Conservation (phyloP, 768 basidiomycete genomes). For the Serendipita sp. region DNA sequence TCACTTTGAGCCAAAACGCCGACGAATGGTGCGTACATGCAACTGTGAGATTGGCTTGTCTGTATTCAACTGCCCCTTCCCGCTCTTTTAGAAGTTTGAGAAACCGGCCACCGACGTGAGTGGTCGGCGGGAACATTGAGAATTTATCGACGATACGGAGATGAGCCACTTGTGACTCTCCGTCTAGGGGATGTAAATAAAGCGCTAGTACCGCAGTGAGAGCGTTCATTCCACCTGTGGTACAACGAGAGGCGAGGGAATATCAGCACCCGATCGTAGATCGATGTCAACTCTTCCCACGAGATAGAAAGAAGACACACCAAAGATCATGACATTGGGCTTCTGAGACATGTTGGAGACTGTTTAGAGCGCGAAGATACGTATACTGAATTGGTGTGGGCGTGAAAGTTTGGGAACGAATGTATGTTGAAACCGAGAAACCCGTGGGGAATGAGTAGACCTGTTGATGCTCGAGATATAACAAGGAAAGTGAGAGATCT, state of each 20-base stretch:
- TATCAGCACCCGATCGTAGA: constrained; percentile 10
- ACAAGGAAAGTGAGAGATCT: too few relatives aligned
- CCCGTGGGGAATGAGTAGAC: too few relatives aligned
- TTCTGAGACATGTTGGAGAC: constrained; percentile 26
- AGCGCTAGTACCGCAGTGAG: constrained; percentile 57
- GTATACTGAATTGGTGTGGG: too few relatives aligned
- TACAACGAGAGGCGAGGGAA: background rate
- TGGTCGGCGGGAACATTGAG: constrained; percentile 58
- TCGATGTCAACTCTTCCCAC: constrained; percentile 3
- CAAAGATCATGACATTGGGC: constrained; percentile 63
- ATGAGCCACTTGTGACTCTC: constrained; percentile 55
- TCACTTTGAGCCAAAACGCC: constrained; percentile 10
- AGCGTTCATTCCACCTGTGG: constrained; percentile 64
- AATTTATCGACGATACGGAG: constrained; percentile 61
- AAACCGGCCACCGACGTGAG: constrained; percentile 64
- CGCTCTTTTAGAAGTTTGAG: constrained; percentile 49
- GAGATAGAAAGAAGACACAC: constrained; percentile 26
- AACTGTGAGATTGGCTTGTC: constrained; percentile 66
- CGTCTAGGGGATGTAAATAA: constrained; percentile 49
- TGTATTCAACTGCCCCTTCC: constrained; percentile 47
- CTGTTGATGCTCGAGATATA: too few relatives aligned
- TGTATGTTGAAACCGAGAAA: too few relatives aligned
- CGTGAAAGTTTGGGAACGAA: too few relatives aligned
- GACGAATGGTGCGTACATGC: constrained; percentile 31
- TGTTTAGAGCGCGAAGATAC: too few relatives aligned